Conservation (phyloP, 2,329 filamentous ascomycete species). For the Coniella vitis region DNA sequence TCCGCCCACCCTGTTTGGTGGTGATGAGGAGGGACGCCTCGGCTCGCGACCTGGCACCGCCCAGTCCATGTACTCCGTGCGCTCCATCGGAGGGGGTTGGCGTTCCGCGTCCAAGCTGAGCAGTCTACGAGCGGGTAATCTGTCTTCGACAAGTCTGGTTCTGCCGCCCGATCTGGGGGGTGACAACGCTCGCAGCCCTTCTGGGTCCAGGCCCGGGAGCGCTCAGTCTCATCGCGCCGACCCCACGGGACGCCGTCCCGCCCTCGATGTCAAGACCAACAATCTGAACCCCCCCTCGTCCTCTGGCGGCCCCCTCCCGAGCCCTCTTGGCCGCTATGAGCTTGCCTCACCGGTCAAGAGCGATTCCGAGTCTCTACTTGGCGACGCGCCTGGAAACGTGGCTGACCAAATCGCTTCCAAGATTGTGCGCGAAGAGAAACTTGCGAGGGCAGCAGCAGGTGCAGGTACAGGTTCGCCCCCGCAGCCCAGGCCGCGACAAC, state of each 20-base stretch:
- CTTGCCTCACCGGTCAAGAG: constrained; percentile 22
- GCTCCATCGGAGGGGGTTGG: too few relatives aligned
- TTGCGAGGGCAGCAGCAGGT: constrained; percentile 16
- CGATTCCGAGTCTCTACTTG: constrained; percentile 24
- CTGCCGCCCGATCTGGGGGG: constrained; percentile 10
- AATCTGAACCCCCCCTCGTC: constrained; percentile 22
- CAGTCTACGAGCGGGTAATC: constrained; percentile 28
- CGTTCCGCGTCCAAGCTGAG: neutral
- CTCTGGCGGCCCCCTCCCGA: constrained; percentile 26
- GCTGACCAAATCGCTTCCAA: constrained; percentile 21
- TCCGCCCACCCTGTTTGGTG: too few relatives aligned
- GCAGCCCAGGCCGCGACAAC: too few relatives aligned
- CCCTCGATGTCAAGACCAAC: constrained; percentile 38
- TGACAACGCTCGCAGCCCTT: too few relatives aligned
- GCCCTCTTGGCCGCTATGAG: constrained; percentile 35
- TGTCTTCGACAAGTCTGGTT: constrained; percentile 29
- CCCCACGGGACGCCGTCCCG: constrained; percentile 25
- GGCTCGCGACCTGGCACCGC: too few relatives aligned
- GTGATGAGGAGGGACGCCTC: constrained; percentile 21
- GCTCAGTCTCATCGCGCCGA: constrained; percentile 30
- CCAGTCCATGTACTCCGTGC: too few relatives aligned
- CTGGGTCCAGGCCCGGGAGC: constrained; percentile 26
- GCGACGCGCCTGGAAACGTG: constrained; percentile 24
- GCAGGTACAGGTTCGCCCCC: neutral
- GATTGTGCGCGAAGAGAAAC: constrained; percentile 19